Evolutionary conservation across 768 basidiomycete genomes (phyloP), one percentile per base, ranked within the genome.

Genomic region (Auriscalpium microsporum): DNA sequence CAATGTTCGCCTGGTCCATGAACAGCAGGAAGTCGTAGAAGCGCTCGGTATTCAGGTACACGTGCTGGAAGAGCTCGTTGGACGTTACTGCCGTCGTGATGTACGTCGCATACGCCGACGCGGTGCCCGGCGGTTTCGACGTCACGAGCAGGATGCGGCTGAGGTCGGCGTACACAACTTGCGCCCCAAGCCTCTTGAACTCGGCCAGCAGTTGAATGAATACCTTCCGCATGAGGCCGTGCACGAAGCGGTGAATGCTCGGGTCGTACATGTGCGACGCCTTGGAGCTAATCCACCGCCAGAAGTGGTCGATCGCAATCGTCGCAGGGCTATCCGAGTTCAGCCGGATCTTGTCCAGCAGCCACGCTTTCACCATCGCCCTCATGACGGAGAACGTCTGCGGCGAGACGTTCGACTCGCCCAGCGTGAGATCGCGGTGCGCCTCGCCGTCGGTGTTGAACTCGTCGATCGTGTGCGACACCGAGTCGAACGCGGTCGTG

Each of bases 181-280:
- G 84, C 0, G 94, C 94, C 1, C 96, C 96, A 1, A 99, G 78
- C 16, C 96, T 82, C 63, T 89, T 93, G 74, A 97, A 94, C 69
- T 99, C 96, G 13, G 95, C 94, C 19, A 98, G 78, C 59, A 99
- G 77, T 70, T 98, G 96, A 55, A 96, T 89, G 72, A 97, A 97
- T 0, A 90, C 94, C 74, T 99, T 98, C 57, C 90, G 84, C 96
- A 99, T 99, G 48, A 98, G 79, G 13, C 93, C 90, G 62, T 94
- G 87, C 9, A 98, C 74, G 69, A 99, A 99, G 0, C 88, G 84
- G 65, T 97, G 93, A 7, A 99, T 77, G 56, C 90, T 86, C 1
- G 93, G 85, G 65, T 99, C 96, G 67, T 92, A 94, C 75, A 98
- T 82, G 56, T 85, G 79, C 16, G 94, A 89, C 6, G 84, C 77